These are phyloP conservation scores for Penstemon eatonii DNA, from an alignment of 257 asterid species.

Conservation along the genomic window DNA sequence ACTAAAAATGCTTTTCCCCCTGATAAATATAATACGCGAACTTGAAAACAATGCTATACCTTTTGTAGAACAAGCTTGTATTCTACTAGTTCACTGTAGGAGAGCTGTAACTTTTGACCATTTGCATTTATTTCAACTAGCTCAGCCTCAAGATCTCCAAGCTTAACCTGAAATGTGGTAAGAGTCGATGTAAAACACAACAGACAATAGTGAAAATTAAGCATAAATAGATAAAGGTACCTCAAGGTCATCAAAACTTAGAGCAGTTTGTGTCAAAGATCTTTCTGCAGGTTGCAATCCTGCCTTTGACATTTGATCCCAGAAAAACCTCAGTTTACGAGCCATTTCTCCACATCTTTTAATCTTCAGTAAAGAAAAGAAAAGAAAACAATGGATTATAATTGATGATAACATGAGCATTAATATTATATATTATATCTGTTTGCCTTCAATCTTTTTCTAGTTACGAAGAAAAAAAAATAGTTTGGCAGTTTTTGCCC, in stretches of 20 bases:
- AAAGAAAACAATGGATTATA: background rate
- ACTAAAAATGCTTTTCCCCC: too few species aligned
- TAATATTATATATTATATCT: too few species aligned
- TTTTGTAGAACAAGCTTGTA: constrained; percentile 62
- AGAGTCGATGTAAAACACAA: constrained; percentile 20
- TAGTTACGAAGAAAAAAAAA: too few species aligned
- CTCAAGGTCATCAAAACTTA: constrained; percentile 84
- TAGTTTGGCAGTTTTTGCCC: too few species aligned
- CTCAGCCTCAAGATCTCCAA: constrained; percentile 66
- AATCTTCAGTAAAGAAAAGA: constrained; percentile 48
- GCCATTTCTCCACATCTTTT: constrained; percentile 99
- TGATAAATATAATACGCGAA: background rate
- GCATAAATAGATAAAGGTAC: constrained; percentile 40
- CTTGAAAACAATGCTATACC: constrained; percentile 36
- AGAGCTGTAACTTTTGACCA: constrained; percentile 59
- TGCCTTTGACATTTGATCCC: constrained; percentile 85
- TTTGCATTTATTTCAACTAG: constrained; percentile 63
- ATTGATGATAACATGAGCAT: too few species aligned
- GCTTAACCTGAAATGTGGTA: constrained; percentile 43
- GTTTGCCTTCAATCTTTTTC: too few species aligned
- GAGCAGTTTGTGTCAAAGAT: constrained; percentile 42
- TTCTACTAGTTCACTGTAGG: constrained; percentile 59
- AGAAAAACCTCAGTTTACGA: constrained; percentile 84
- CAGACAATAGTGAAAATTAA: constrained; percentile 7
- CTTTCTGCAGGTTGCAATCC: constrained; percentile 61